Base-by-base conservation (phyloP, 2,329 filamentous ascomycete genomes). In the Aspergillus quadricinctus region DNA sequence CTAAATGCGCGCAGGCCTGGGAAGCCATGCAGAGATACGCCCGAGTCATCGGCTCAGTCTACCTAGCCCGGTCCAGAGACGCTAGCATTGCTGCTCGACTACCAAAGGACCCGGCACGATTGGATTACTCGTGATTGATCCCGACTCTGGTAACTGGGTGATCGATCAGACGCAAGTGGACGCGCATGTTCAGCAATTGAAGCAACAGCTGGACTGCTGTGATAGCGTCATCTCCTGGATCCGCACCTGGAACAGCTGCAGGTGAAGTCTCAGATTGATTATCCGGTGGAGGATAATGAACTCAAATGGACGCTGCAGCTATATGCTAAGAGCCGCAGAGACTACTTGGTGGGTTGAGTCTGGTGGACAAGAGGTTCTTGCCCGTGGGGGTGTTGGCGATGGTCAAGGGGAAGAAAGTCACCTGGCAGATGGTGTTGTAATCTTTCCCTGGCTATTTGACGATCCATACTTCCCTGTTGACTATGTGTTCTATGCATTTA, bases 201-300 rank as follows among this genome's bases (percentile, higher is more conserved):
- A 66, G n/a, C 68, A 66, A 8, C 76, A 78, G 53, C 69, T 78
- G 0, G 60, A 66, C 1, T 66, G 67, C 4, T 78, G 77, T 31
- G 74, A 77, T 50, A 82, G 77, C 54, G 69, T 84, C 4, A 78
- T 84, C 50, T 73, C 77, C 17, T 83, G 79, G 75, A 76, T 83
- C 3, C 77, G 81, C 57, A 80, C 79, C 0, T 83, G 80, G 76
- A 83, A 83, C 61, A 80, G 73, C 46, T 83, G 81, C 61, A 55
- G n/a, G 61, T 61, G 4, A 23, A 59, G n/a, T 28, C 49, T 1
- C 35, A 27, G 11, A 48, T 40, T 2, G 29, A 45, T 49, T 40
- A 52, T 3, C 8, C 17, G 8, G 8, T 4, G 0, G n/a, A 58
- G n/a, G 55, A 57, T 7, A 46, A 51, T 2, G 62, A 66, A 48